Conservation (phyloP, 1,284 basidiomycete genomes). For the Papiliotrema fonsecae region DNA sequence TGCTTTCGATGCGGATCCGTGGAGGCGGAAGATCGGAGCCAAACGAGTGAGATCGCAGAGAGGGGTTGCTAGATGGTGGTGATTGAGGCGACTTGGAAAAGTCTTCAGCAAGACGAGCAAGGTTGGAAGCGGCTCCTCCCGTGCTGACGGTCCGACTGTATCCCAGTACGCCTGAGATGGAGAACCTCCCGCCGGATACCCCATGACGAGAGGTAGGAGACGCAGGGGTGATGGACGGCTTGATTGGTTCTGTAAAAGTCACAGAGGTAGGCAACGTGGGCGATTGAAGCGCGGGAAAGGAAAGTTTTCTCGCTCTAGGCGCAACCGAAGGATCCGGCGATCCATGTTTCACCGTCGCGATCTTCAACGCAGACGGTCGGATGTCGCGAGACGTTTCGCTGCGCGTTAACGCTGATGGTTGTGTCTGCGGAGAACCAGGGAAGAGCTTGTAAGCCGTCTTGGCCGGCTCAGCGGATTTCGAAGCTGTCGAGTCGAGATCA, state of each 20-base stretch:
- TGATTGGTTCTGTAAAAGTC: conserved; percentile 31
- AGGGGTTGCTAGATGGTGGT: neutral
- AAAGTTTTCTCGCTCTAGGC: conserved; percentile 14
- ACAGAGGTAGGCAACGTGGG: conserved; percentile 33
- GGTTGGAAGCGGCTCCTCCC: conserved; percentile 28
- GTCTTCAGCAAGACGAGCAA: conserved; percentile 33
- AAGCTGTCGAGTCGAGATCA: neutral
- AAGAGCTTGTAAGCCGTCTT: neutral
- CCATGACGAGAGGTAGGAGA: conserved; percentile 20
- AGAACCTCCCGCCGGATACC: conserved; percentile 30
- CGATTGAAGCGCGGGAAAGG: conserved; percentile 35
- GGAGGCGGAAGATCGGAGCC: conserved; percentile 4
- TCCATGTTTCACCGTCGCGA: conserved; percentile 4
- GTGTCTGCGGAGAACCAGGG: neutral
- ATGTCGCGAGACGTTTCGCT: too few species aligned
- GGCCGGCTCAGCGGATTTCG: too few species aligned
- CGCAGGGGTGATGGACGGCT: conserved; percentile 19
- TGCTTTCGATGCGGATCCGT: conserved; percentile 14
- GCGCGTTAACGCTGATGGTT: too few species aligned
- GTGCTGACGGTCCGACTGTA: conserved; percentile 19
- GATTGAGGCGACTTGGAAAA: conserved; percentile 10
- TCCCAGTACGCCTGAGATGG: conserved; percentile 39
- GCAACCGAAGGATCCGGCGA: conserved; percentile 7
- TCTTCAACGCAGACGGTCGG: conserved; percentile 10
- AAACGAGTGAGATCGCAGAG: conserved; percentile 6